These are phyloP conservation scores for Tetracentron sinense DNA, from an alignment of 164 flowering plant genomes.

Conservation along the genomic window DNA sequence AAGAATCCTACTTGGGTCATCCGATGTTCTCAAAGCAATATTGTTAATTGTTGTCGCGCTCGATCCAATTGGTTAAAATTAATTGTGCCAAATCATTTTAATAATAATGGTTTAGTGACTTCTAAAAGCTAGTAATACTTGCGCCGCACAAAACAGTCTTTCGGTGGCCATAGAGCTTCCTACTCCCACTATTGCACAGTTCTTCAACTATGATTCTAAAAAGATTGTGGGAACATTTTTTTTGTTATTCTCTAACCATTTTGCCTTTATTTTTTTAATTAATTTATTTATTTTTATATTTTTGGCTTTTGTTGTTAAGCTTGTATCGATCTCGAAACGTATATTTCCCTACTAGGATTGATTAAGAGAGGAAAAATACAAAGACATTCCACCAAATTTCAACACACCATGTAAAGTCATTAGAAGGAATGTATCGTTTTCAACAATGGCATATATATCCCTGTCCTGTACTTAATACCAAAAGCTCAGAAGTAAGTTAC, in stretches of 20 bases:
- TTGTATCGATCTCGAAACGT: too few species aligned
- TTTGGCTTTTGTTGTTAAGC: too few species aligned
- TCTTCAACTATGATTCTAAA: too few species aligned
- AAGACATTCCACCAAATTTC: not conserved
- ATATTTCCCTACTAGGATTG: too few species aligned
- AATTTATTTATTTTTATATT: too few species aligned
- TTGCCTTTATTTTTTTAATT: too few species aligned
- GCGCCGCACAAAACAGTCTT: conserved; percentile 26
- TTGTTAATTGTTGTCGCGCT: conserved; percentile 9
- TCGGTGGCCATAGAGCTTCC: conserved; percentile 15
- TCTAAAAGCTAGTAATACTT: conserved; percentile 19
- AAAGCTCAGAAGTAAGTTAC: conserved; percentile 26
- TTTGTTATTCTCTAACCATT: too few species aligned
- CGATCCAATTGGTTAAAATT: conserved; percentile 6
- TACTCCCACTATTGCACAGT: conserved; percentile 8
- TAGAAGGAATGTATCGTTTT: conserved; percentile 23
- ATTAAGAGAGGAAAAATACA: not conserved
- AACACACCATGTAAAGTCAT: conserved; percentile 18
- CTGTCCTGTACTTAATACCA: conserved; percentile 36
- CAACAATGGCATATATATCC: conserved; percentile 25
- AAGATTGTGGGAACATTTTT: too few species aligned
- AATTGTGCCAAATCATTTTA: conserved; percentile 14
- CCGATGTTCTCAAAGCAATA: too few species aligned
- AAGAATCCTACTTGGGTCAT: too few species aligned
- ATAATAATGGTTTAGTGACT: conserved; percentile 15